Conservation (phyloP, 2,329 filamentous ascomycete genomes). For the Phaeosphaeria sp. region DNA sequence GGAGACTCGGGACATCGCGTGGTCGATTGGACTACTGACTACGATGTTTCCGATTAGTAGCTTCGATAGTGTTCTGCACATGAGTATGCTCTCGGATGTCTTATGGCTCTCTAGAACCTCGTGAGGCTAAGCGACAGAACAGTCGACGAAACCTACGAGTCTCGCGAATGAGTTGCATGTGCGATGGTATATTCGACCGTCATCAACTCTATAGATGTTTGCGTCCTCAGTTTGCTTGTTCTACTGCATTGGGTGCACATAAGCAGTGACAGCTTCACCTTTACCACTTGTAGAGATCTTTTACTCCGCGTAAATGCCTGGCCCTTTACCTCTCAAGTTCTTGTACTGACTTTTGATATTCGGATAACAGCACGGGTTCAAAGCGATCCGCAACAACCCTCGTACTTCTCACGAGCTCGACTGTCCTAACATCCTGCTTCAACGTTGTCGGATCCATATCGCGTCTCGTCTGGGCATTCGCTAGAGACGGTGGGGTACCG, state of each 20-base stretch:
- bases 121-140: not conserved
- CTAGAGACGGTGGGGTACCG: conserved; percentile 30
- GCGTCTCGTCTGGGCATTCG: conserved; percentile 36
- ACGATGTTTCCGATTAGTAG: conserved; percentile 41
- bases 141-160: conserved; percentile 28
- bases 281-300: conserved; percentile 46
- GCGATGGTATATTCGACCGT: conserved; percentile 49
- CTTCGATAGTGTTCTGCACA: conserved; percentile 55
- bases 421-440: conserved; percentile 25
- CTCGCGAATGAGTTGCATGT: conserved; percentile 17
- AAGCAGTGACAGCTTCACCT: conserved; percentile 11
- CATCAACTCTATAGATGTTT: conserved; percentile 39
- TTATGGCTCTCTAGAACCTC: not conserved
- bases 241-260: conserved; percentile 51
- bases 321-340: conserved; percentile 26
- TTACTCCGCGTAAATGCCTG: conserved; percentile 20
- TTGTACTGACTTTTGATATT: too few relatives aligned
- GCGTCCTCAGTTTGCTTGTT: conserved; percentile 51
- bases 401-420: conserved; percentile 19
- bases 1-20: conserved; percentile 49
- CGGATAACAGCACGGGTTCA: too few relatives aligned
- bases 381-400: conserved; percentile 13
- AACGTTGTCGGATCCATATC: conserved; percentile 39
- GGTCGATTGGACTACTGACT: conserved; percentile 45
- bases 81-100: conserved; percentile 14